Evolutionary conservation across 1,139 yeast species (phyloP), one percentile per base, ranked within the genome.

Genomic region (Debaryomyces sp.): DNA sequence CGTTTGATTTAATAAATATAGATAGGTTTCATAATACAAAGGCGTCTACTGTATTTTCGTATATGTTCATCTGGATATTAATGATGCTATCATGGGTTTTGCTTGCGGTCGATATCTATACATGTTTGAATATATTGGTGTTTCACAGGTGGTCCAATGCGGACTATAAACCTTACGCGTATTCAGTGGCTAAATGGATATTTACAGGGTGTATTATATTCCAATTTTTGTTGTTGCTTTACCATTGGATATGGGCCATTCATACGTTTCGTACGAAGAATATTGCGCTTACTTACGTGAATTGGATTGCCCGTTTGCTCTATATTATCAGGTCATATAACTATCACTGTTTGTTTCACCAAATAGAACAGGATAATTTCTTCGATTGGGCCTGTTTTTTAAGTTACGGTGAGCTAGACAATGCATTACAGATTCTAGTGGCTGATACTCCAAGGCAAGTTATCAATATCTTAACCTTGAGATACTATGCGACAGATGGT

Each of bases 401-500:
- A 57, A 78, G 85, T 4, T 89, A 83, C 64, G 82, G 81, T 59
- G 86, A 89, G 50, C 67, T 89, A 48, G 84, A 84, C 54, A 78
- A 80, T 43, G 89, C 94, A 62, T 63, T 84, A 13, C 81, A 81
- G 50, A 73, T 88, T 32, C 57, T 87, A 18, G 71, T 88, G 41
- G 92, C 96, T 0, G 96, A 90, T 58, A 79, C 92, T 5, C 97
- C 97, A n/a, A 80, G 97, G 65, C 97, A 90, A 67, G 86, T 87
- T 2, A 80, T 90, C 56, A 90, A 90, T 62, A 87, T 91, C 24
- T 70, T 88, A 55, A 89, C 97, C 0, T 67, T 87, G 33, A 75
- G 85, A 60, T 73, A 69, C 50, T 77, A 78, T 50, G 83, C 84
- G 8, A 77, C 87, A 5, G 72, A 67, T 42, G 75, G 72, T 8